Evolutionary conservation across 441 rosid species (phyloP).

Genomic region (Manihot esculenta): DNA sequence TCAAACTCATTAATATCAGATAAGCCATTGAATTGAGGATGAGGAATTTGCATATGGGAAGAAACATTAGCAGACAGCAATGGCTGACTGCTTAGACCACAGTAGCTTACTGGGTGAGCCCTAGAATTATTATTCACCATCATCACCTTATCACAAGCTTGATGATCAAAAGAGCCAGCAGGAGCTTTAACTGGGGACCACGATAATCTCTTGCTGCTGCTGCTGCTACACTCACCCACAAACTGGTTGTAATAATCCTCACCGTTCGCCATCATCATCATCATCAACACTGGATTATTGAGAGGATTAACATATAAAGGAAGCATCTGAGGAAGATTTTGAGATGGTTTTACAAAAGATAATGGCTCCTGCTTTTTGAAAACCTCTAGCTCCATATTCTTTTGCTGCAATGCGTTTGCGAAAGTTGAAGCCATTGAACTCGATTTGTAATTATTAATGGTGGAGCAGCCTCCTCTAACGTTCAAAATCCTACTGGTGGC

Average conservation of each 20-base stretch:
- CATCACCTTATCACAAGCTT: neutral
- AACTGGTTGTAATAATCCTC: slow-evolving; percentile 1
- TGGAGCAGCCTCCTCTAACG: neutral
- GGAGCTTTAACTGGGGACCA: too few species aligned
- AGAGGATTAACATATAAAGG: slow-evolving; percentile 11
- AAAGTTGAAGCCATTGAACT: neutral
- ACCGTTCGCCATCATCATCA: slow-evolving; percentile 11
- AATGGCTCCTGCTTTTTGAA: neutral
- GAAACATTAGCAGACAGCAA: neutral
- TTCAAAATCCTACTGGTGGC: slow-evolving; percentile 5
- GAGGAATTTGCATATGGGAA: neutral
- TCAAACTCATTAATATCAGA: slow-evolving; percentile 4
- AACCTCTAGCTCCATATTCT: neutral
- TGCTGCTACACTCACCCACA: neutral
- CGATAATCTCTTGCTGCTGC: neutral
- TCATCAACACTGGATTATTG: slow-evolving; percentile 4
- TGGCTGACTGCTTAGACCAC: neutral
- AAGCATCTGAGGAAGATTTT: slow-evolving; percentile 12
- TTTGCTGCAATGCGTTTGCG: slow-evolving; percentile 9
- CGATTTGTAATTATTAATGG: neutral
- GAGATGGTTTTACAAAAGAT: neutral
- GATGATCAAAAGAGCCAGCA: too few species aligned
- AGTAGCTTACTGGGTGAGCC: slow-evolving; percentile 3
- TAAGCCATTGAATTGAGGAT: slow-evolving; percentile 7
- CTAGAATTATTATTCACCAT: neutral